Evolutionary conservation across 345 rosid species (phyloP).

Genomic region (Citrus sinensis): DNA sequence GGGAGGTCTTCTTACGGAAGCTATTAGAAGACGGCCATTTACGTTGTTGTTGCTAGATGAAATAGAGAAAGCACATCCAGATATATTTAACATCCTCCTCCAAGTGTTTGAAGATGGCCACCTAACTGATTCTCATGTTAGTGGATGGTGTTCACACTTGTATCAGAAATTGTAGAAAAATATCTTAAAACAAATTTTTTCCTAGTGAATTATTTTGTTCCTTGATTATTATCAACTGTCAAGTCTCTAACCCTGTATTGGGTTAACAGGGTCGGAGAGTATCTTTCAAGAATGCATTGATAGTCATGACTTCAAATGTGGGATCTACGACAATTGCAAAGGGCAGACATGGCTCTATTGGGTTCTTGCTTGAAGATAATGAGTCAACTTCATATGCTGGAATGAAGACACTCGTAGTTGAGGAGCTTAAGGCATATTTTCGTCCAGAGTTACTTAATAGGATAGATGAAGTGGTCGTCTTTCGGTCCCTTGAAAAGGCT

Average conservation of each 20-base stretch:
- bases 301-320: conserved; percentile 94
- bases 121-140: conserved; percentile 95
- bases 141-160: conserved; percentile 1
- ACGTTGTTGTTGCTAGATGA: conserved; percentile 85
- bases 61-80: conserved; percentile 95
- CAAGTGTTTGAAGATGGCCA: conserved; percentile 98
- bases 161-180: not conserved
- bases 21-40: conserved; percentile 90
- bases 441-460: conserved; percentile 97
- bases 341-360: conserved; percentile 70
- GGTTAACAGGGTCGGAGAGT: conserved; percentile 79
- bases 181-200: not conserved
- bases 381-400: conserved; percentile 62
- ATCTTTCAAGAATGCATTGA: conserved; percentile 87
- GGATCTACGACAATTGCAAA: conserved; percentile 88
- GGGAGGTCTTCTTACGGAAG: conserved; percentile 94
- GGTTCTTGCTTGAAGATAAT: conserved; percentile 57
- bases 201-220: not conserved
- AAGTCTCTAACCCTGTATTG: conserved; percentile 1
- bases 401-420: conserved; percentile 71
- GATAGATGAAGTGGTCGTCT: conserved; percentile 92
- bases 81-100: conserved; percentile 92
- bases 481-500: conserved; percentile 70
- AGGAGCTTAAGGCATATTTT: conserved; percentile 85
- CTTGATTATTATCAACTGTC: not conserved